These are phyloP conservation scores for Aureobasidium vineae DNA, from an alignment of 2,329 filamentous ascomycete genomes.

Conservation along the genomic window DNA sequence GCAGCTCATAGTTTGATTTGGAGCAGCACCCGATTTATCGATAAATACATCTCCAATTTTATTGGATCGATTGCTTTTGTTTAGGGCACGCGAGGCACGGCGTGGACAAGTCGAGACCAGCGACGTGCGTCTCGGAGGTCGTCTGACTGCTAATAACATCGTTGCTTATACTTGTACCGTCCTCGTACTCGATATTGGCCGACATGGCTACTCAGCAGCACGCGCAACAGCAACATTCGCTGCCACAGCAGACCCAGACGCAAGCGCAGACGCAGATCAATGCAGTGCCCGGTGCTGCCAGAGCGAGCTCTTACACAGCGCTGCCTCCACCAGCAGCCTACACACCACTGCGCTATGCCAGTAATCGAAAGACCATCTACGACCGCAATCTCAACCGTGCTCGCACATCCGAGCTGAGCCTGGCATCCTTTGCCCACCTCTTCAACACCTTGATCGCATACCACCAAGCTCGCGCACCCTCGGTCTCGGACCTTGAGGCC, in stretches of 20 bases:
- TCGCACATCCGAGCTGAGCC: conserved; percentile 83
- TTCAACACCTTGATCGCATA: conserved; percentile 97
- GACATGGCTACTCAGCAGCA: conserved; percentile 23
- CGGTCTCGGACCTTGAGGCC: conserved; percentile 83
- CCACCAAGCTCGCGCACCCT: conserved; percentile 84
- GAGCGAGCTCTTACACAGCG: conserved; percentile 29
- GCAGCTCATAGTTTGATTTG: conserved; percentile 21
- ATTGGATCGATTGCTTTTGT: conserved; percentile 5
- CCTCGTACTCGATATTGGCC: conserved; percentile 12
- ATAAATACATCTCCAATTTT: background rate
- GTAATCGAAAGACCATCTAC: conserved; percentile 96
- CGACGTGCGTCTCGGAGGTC: conserved; percentile 3
- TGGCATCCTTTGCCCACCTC: conserved; percentile 91
- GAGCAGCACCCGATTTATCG: conserved; percentile 23
- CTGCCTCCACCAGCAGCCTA: conserved; percentile 38
- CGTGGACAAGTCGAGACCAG: conserved; percentile 16
- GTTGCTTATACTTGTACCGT: conserved; percentile 1
- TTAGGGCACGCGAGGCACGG: background rate
- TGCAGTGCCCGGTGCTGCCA: conserved; percentile 7
- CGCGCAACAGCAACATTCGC: background rate
- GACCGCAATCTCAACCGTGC: conserved; percentile 90
- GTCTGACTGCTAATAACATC: conserved; percentile 22
- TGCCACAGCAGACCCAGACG: background rate
- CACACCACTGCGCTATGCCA: conserved; percentile 75
- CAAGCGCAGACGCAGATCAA: conserved; percentile 6